phyloP scores from a whole-genome alignment of 2,329 filamentous ascomycete species.

The Pestalotiopsis sp. region DNA sequence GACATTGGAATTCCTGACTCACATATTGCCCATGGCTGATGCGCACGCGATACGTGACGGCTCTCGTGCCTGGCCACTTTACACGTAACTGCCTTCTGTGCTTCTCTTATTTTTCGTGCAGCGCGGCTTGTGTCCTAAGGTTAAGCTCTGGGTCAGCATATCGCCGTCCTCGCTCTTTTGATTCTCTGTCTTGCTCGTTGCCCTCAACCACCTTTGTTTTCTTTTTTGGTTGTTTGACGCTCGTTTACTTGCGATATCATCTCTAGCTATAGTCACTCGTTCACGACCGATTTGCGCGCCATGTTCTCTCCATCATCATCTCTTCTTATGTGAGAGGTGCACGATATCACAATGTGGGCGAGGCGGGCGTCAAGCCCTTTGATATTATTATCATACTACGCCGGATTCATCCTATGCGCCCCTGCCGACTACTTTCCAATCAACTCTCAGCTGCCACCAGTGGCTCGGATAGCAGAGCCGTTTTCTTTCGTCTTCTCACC shows the following conservation, averaged over 20 bases:
- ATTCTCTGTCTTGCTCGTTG: neutral
- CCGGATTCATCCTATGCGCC: slow-evolving; percentile 34
- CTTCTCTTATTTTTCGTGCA: neutral
- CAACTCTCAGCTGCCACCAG: slow-evolving; percentile 82
- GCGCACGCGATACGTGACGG: neutral
- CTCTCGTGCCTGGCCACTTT: neutral
- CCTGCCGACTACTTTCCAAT: slow-evolving; percentile 68
- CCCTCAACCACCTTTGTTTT: slow-evolving; percentile 6
- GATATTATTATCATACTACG: slow-evolving; percentile 30
- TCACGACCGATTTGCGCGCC: neutral
- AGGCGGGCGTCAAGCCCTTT: slow-evolving; percentile 28
- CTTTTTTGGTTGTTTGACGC: neutral
- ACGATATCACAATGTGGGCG: slow-evolving; percentile 6
- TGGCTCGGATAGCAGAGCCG: slow-evolving; percentile 67
- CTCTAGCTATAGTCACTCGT: slow-evolving; percentile 3
- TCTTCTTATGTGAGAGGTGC: neutral
- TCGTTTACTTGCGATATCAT: neutral
- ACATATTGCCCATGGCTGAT: neutral
- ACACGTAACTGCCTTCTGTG: neutral
- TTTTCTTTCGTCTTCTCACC: slow-evolving; percentile 74
- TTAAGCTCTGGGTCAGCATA: slow-evolving; percentile 1
- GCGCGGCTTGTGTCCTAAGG: slow-evolving; percentile 3
- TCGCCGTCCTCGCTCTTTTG: neutral
- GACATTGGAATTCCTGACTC: slow-evolving; percentile 12
- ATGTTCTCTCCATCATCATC: neutral